Percentiles rank a stretch among this genome's conserved stretches.
Conservation (phyloP, 2,329 filamentous ascomycete genomes). For the Bipolaris bicolor region DNA sequence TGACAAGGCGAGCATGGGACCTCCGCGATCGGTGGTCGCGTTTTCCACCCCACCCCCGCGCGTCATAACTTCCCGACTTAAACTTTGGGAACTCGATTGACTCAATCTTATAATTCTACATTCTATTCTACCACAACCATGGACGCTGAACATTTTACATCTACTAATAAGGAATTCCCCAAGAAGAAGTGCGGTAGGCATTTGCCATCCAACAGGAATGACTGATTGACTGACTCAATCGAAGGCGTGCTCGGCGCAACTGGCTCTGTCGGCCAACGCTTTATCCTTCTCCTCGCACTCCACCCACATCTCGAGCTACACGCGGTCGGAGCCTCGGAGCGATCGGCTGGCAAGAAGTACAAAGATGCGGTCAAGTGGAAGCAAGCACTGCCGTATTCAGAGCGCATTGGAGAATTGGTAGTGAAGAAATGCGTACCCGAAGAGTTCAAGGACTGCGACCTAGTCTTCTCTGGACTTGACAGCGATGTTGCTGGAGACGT, state of each 20-base stretch:
- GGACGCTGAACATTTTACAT: conserved; percentile 54
- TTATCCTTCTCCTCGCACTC: conserved; percentile 87
- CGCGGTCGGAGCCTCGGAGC: conserved; percentile 85
- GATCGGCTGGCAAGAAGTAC: conserved; percentile 92
- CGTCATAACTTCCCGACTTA: conserved; percentile 29
- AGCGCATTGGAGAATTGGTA: conserved; percentile 75
- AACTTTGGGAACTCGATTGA: conserved; percentile 31
- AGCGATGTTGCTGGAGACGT: conserved; percentile 91
- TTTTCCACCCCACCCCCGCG: conserved; percentile 32
- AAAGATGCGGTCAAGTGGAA: conserved; percentile 95
- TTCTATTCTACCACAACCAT: conserved; percentile 40
- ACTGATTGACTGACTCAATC: conserved; percentile 20
- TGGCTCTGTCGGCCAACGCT: conserved; percentile 92
- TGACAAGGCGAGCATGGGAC: background rate
- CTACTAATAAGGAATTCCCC: conserved; percentile 51
- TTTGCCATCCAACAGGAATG: conserved; percentile 42
- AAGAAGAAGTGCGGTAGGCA: conserved; percentile 60
- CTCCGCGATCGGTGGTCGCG: conserved; percentile 37
- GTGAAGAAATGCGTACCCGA: conserved; percentile 84
- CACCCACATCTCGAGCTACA: conserved; percentile 88
- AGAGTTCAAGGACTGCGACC: conserved; percentile 86
- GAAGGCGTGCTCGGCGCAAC: conserved; percentile 81
- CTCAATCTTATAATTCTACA: conserved; percentile 22
- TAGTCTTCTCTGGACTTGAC: conserved; percentile 92
- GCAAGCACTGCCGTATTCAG: conserved; percentile 82